These are phyloP conservation scores for Fusarium nurragi DNA, from an alignment of 2,329 filamentous ascomycete species.

Conservation along the genomic window DNA sequence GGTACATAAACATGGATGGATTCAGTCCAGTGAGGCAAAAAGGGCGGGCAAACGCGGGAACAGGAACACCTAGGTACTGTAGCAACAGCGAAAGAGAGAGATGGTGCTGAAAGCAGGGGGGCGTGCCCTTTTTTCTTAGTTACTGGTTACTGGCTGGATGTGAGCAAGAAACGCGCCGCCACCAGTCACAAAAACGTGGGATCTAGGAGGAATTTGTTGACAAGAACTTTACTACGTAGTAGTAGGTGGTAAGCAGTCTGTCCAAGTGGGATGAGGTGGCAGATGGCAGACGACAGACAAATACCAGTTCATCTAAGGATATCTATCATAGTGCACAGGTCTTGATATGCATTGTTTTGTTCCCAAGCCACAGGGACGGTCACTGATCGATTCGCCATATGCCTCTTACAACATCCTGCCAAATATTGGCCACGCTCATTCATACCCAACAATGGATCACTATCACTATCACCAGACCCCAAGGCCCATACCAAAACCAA, in stretches of 20 bases:
- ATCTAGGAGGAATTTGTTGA: constrained; percentile 2
- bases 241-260: too few relatives aligned
- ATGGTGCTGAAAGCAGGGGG: constrained; percentile 3
- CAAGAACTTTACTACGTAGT: constrained; percentile 1
- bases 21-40: constrained; percentile 17
- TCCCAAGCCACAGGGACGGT: background rate
- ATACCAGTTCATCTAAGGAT: background rate
- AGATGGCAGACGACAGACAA: background rate
- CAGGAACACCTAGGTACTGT: constrained; percentile 1
- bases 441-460: constrained; percentile 1
- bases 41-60: constrained; percentile 30
- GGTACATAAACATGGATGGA: background rate
- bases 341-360: background rate
- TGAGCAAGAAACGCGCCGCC: constrained; percentile 15
- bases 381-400: too few relatives aligned
- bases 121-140: constrained; percentile 12
- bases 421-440: constrained; percentile 14
- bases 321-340: background rate
- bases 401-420: background rate
- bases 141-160: background rate
- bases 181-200: constrained; percentile 18
- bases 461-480: constrained; percentile 35
- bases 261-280: constrained; percentile 7
- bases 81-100: background rate
- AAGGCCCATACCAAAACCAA: constrained; percentile 15